A percentile compares a stretch with the other conserved stretches of the same genome.
Conservation (phyloP, 108 stramenopile species). For the Skeletonema marinoi region DNA sequence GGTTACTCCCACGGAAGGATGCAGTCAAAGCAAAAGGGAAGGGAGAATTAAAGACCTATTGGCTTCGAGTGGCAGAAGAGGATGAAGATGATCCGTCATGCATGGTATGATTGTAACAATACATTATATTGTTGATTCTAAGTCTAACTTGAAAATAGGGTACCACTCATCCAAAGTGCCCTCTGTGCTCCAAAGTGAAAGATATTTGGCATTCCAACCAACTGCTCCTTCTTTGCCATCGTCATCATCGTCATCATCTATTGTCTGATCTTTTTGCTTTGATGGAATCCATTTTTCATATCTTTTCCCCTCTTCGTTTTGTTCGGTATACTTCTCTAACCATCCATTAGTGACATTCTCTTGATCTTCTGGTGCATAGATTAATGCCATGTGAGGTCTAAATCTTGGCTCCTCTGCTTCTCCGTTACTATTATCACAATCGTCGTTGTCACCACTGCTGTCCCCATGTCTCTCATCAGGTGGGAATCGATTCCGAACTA, state of each 20-base stretch:
- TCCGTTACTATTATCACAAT: neutral
- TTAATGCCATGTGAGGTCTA: conserved; percentile 49
- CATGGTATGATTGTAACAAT: neutral
- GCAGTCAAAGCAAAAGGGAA: conserved; percentile 63
- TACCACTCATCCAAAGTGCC: conserved; percentile 47
- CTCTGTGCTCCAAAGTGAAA: conserved; percentile 48
- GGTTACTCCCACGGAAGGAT: conserved; percentile 44
- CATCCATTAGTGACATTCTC: conserved; percentile 11
- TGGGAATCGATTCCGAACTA: conserved; percentile 31
- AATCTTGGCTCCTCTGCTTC: conserved; percentile 10
- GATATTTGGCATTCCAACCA: conserved; percentile 31
- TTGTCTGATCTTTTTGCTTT: neutral
- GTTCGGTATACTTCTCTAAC: conserved; percentile 24
- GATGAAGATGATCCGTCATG: neutral
- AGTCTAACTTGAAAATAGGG: conserved; percentile 31
- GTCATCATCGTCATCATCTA: neutral
- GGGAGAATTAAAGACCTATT: conserved; percentile 64
- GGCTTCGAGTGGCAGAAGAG: conserved; percentile 26
- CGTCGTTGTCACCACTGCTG: neutral
- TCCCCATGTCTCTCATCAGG: conserved; percentile 49
- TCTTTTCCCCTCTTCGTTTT: conserved; percentile 7
- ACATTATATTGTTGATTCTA: neutral
- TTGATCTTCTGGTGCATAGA: conserved; percentile 47
- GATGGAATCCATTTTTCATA: conserved; percentile 6
- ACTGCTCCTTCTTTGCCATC: neutral